phyloP scores from a whole-genome alignment of 1,139 yeast genomes.

The Pichia sp. region DNA sequence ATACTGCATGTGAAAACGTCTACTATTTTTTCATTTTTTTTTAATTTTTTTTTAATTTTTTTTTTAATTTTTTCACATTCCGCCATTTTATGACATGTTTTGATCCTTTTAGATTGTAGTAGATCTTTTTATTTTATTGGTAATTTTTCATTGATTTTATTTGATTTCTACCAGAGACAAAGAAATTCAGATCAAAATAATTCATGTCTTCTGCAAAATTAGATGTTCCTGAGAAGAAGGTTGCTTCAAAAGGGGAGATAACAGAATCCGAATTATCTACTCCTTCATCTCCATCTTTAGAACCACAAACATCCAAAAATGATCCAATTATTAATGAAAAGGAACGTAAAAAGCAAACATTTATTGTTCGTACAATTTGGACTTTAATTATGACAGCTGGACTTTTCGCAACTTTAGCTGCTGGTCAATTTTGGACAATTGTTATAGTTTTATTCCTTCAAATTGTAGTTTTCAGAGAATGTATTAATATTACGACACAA shows the following conservation, averaged over 20 bases:
- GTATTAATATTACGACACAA: constrained; percentile 77
- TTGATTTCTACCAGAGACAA: too few relatives aligned
- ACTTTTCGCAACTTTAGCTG: constrained; percentile 65
- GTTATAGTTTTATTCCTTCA: constrained; percentile 67
- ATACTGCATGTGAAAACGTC: too few relatives aligned
- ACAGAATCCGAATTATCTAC: not conserved
- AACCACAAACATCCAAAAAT: constrained; percentile 1
- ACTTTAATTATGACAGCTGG: constrained; percentile 82
- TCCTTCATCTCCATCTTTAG: not conserved
- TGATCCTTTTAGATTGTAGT: too few relatives aligned
- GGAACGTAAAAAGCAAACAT: constrained; percentile 74
- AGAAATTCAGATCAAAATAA: too few relatives aligned
- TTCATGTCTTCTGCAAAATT: not conserved
- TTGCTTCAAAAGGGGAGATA: too few relatives aligned
- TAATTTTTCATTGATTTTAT: too few relatives aligned
- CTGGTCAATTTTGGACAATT: constrained; percentile 84
- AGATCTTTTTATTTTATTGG: too few relatives aligned
- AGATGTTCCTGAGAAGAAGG: not conserved
- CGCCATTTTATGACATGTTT: too few relatives aligned
- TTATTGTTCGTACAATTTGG: constrained; percentile 89
- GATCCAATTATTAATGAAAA: constrained; percentile 32
- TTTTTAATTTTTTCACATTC: too few relatives aligned
- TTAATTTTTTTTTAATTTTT: too few relatives aligned
- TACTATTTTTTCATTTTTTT: too few relatives aligned
- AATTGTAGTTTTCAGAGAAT: constrained; percentile 81